phyloP scores from a whole-genome alignment of 1,139 yeast species.

The Blastobotrys proliferans region DNA sequence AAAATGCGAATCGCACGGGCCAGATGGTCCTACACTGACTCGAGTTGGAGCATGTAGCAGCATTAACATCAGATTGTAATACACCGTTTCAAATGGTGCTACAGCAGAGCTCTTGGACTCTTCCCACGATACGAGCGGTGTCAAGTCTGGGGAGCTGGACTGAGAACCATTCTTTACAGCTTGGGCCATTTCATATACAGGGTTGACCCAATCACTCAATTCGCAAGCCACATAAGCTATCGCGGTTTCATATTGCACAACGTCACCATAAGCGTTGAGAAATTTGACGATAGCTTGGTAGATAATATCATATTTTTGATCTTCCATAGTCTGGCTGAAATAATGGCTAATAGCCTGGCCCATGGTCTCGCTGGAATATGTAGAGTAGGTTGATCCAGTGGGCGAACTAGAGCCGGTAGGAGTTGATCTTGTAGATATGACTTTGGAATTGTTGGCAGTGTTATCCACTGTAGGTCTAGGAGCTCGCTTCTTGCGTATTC shows the following conservation, averaged over 20 bases:
- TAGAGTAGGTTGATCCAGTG: not conserved
- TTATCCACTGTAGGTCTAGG: too few relatives aligned
- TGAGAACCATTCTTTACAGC: constrained; percentile 11
- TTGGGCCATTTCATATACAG: constrained; percentile 33
- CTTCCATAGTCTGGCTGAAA: constrained; percentile 20
- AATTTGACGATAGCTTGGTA: constrained; percentile 63
- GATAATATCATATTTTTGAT: constrained; percentile 43
- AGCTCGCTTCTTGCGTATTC: constrained; percentile 7
- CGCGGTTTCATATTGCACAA: constrained; percentile 75
- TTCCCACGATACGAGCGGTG: constrained; percentile 19
- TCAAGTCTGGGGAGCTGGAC: constrained; percentile 20
- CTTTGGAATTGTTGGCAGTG: not conserved
- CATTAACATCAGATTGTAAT: constrained; percentile 72
- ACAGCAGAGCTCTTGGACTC: not conserved
- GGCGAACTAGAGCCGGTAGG: not conserved
- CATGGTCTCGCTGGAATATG: constrained; percentile 21
- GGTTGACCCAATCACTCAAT: constrained; percentile 87
- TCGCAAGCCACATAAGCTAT: constrained; percentile 85
- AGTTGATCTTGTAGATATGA: too few relatives aligned
- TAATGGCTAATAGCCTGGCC: constrained; percentile 16
- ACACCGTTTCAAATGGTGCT: constrained; percentile 38
- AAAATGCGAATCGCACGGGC: constrained; percentile 38
- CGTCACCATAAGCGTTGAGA: constrained; percentile 70
- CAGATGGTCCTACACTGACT: constrained; percentile 25
- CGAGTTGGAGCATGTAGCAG: constrained; percentile 62